Evolutionary conservation across 2,329 filamentous ascomycete species (phyloP).

Genomic region (Aspergillus candidus): DNA sequence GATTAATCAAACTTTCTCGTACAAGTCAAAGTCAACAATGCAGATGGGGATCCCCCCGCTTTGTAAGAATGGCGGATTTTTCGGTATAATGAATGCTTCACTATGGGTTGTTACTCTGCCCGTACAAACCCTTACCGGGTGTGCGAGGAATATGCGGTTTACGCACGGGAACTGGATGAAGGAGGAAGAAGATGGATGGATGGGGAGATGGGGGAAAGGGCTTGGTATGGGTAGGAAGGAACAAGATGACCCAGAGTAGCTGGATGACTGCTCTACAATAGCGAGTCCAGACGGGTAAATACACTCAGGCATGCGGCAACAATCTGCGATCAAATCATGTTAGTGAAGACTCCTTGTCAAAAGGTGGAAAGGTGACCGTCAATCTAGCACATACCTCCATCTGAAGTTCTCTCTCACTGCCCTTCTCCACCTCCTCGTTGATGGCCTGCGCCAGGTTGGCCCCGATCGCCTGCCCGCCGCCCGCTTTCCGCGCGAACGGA

Average conservation of each 20-base stretch:
- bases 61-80: too few relatives aligned
- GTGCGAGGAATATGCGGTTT: too few relatives aligned
- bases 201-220: conserved; percentile 1
- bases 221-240: neutral
- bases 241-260: neutral
- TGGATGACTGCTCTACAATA: conserved; percentile 55
- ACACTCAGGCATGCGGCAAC: conserved; percentile 95
- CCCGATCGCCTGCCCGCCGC: conserved; percentile 74
- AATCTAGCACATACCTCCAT: conserved; percentile 68
- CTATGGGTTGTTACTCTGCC: too few relatives aligned
- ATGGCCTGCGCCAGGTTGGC: conserved; percentile 87
- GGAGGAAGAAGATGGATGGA: neutral
- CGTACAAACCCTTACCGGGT: too few relatives aligned
- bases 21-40: too few relatives aligned
- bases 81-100: too few relatives aligned
- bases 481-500: conserved; percentile 79
- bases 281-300: conserved; percentile 92
- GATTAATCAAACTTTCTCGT: too few relatives aligned
- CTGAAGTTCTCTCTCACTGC: conserved; percentile 91
- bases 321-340: conserved; percentile 43
- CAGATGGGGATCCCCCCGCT: too few relatives aligned
- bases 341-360: too few relatives aligned
- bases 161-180: neutral
- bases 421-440: conserved; percentile 75
- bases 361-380: too few relatives aligned